Evolutionary conservation across 2,329 filamentous ascomycete species (phyloP).

Genomic region (Clarireedia monteithiana): DNA sequence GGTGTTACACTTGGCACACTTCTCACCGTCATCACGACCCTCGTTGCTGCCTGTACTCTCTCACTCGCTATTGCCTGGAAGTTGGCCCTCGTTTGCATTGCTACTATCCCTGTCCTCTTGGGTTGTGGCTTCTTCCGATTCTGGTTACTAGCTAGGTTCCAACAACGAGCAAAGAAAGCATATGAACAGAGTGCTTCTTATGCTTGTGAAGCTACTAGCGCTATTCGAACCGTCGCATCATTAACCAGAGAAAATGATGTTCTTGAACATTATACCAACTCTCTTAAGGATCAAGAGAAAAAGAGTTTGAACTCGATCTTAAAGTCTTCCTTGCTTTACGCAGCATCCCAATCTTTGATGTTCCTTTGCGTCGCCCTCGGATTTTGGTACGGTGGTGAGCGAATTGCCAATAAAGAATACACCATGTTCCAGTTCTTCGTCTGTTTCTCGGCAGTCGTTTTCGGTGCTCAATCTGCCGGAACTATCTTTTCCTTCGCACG

Average conservation of each 20-base stretch:
- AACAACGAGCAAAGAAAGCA: conserved; percentile 67
- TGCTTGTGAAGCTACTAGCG: conserved; percentile 87
- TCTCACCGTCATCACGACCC: conserved; percentile 69
- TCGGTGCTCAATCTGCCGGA: conserved; percentile 86
- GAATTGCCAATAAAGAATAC: conserved; percentile 67
- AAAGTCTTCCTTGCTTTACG: conserved; percentile 72
- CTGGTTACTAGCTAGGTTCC: conserved; percentile 73
- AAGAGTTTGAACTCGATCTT: conserved; percentile 65
- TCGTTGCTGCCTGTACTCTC: conserved; percentile 64
- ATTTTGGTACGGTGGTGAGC: conserved; percentile 84
- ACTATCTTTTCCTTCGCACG: conserved; percentile 80
- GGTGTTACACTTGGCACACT: conserved; percentile 84
- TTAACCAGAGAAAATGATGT: conserved; percentile 84
- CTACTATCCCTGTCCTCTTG: conserved; percentile 69
- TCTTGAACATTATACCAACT: conserved; percentile 58
- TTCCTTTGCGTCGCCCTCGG: conserved; percentile 80
- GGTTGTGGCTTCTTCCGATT: conserved; percentile 84
- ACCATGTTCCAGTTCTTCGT: conserved; percentile 83
- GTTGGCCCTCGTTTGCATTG: conserved; percentile 72
- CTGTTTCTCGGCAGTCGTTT: conserved; percentile 81
- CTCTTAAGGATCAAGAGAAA: conserved; percentile 58
- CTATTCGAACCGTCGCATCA: conserved; percentile 87
- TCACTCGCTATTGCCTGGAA: conserved; percentile 80
- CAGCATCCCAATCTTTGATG: conserved; percentile 73
- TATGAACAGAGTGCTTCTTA: conserved; percentile 78